Evolutionary conservation across 176 grass and related monocot genomes (phyloP).

Genomic region (Luzula sylvatica): DNA sequence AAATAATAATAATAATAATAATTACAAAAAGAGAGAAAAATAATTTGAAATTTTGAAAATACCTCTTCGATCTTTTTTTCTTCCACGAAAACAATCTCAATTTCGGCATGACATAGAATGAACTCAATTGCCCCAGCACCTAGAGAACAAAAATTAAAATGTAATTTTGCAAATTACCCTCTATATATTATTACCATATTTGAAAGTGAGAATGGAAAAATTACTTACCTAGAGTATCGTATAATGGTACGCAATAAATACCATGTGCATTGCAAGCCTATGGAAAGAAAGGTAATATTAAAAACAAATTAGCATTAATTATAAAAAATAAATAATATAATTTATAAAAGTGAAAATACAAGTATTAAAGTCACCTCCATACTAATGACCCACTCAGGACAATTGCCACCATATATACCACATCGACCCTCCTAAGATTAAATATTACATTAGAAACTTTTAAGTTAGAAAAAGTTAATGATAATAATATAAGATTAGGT

Average conservation of each 20-base stretch:
- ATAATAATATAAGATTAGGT: background rate
- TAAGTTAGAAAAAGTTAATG: slow-evolving; percentile 11
- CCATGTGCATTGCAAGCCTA: slow-evolving; percentile 96
- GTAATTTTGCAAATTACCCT: no score
- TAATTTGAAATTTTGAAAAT: background rate
- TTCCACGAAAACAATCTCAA: slow-evolving; percentile 84
- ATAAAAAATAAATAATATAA: no score
- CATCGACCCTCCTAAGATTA: slow-evolving; percentile 60
- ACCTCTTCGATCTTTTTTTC: slow-evolving; percentile 97
- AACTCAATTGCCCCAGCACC: slow-evolving; percentile 90
- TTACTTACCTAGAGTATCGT: slow-evolving; percentile 85
- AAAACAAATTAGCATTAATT: background rate
- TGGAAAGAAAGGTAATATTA: slow-evolving; percentile 2
- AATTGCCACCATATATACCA: slow-evolving; percentile 87
- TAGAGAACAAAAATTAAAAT: slow-evolving; percentile 27
- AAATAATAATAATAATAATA: background rate
- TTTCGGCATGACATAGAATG: slow-evolving; percentile 85
- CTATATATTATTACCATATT: background rate
- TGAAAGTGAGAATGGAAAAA: slow-evolving; percentile 16
- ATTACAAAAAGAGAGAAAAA: no score
- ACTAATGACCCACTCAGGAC: slow-evolving; percentile 74
- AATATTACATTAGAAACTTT: slow-evolving; percentile 4
- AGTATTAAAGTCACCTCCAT: slow-evolving; percentile 54
- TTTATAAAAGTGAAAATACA: background rate
- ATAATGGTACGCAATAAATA: slow-evolving; percentile 87